These are phyloP conservation scores for Ascocoryne sarcoides DNA, from an alignment of 2,329 filamentous ascomycete genomes.

Conservation along the genomic window DNA sequence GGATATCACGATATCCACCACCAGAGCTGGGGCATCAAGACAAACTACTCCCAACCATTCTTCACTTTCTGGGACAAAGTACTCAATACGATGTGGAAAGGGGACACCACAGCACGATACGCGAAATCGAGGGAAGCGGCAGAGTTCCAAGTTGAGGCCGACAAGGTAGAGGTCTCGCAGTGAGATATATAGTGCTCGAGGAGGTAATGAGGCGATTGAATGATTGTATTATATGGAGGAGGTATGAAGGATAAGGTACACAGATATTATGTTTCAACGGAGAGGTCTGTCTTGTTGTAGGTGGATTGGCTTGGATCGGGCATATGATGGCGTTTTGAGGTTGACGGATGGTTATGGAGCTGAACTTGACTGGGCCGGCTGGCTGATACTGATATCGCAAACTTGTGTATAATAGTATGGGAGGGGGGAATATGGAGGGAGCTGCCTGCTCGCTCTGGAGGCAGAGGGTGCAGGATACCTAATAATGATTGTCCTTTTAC, in stretches of 20 bases:
- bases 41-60: constrained; percentile 83
- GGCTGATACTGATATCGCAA: too few relatives aligned
- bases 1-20: constrained; percentile 97
- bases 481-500: too few relatives aligned
- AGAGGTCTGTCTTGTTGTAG: too few relatives aligned
- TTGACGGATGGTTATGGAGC: too few relatives aligned
- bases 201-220: constrained; percentile 1
- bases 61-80: constrained; percentile 92
- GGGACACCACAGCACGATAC: constrained; percentile 24
- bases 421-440: too few relatives aligned
- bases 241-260: constrained; percentile 7
- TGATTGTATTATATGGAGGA: constrained; percentile 7
- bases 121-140: constrained; percentile 24
- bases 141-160: constrained; percentile 22
- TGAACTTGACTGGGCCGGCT: too few relatives aligned
- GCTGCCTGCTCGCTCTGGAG: too few relatives aligned
- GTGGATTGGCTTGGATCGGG: too few relatives aligned
- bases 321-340: too few relatives aligned
- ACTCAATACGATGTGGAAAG: constrained; percentile 51
- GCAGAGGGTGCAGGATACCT: too few relatives aligned
- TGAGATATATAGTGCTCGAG: background rate
- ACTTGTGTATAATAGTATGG: too few relatives aligned
- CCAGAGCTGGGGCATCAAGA: constrained; percentile 98
- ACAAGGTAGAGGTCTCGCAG: constrained; percentile 13
- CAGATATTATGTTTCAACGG: too few relatives aligned